These are phyloP conservation scores for Umbilicus rupestris DNA, from an alignment of 164 flowering plant genomes.

Conservation along the genomic window DNA sequence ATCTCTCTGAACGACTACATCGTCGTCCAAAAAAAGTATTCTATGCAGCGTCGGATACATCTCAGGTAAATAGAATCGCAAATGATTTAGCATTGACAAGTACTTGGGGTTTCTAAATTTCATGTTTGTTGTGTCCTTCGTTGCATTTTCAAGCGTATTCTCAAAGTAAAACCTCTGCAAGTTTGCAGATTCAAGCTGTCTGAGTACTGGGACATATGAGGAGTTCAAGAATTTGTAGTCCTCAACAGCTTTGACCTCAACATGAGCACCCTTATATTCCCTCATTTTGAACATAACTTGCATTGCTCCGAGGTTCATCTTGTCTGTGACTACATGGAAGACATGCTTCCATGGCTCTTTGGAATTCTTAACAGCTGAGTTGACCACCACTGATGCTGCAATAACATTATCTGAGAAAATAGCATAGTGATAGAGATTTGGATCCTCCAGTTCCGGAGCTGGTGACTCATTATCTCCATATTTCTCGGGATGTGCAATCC, in stretches of 20 bases:
- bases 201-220: slow-evolving; percentile 35
- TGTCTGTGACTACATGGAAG: slow-evolving; percentile 44
- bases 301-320: slow-evolving; percentile 51
- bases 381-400: slow-evolving; percentile 46
- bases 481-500: slow-evolving; percentile 36
- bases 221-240: slow-evolving; percentile 45
- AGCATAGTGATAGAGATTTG: slow-evolving; percentile 37
- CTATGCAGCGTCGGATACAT: slow-evolving; percentile 41
- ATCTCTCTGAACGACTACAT: slow-evolving; percentile 41
- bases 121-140: slow-evolving; percentile 42
- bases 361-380: slow-evolving; percentile 37
- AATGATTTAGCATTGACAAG: slow-evolving; percentile 35
- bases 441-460: slow-evolving; percentile 32
- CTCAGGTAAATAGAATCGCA: slow-evolving; percentile 42
- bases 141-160: slow-evolving; percentile 38
- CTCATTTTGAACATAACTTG: slow-evolving; percentile 43
- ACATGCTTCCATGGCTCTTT: slow-evolving; percentile 44
- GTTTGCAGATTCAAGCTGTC: slow-evolving; percentile 36
- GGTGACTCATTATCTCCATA: slow-evolving; percentile 22
- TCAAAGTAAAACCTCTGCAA: slow-evolving; percentile 41
- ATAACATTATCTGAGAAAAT: slow-evolving; percentile 40
- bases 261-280: slow-evolving; percentile 38
- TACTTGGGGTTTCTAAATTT: slow-evolving; percentile 47
- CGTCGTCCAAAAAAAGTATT: slow-evolving; percentile 39
- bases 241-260: slow-evolving; percentile 45